Evolutionary conservation across 371 early-diverging fungal species (phyloP), one percentile per base, ranked within the genome.

Genomic region (Mortierella sp.): DNA sequence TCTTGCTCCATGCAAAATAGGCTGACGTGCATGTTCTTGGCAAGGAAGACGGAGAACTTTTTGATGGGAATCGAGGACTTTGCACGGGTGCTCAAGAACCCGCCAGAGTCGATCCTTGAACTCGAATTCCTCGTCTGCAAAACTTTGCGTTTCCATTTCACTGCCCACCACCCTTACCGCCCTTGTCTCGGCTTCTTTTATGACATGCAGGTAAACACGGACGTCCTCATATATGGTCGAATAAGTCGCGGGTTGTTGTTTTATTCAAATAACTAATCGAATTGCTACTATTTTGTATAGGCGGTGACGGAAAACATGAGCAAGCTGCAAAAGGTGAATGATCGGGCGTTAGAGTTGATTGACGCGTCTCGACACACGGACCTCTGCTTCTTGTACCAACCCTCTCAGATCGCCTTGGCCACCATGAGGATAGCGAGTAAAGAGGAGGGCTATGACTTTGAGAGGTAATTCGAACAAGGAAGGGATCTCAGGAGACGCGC

Each of bases 401-500:
- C 97, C 11, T 89, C 96, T 1, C 97, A 97, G 86, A 91, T 97
- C 29, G 97, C 96, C 4, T 66, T 96, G 65, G 96, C 94, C 9
- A 94, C 94, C 37, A 88, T 94, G 76, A 80, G 90, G 71, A 80
- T 93, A 41, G 95, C 96, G 8, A 89, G 93, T 24, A 85, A 84
- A 65, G 89, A 89, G 43, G 88, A 92, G 66, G 90, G 89, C 31
- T 78, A 86, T 37, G 90, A 90, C 47, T 70, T 89, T 52, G 81
- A 85, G 48, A 79, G 73, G 86, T 88, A 84, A 64, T 58, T 19
- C 45, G 0, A 29, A 7, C 29, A 31, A 1, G 5, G 4, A 14
- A 7, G 4, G 2, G 7, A 11, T 34, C 29, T 24, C 61, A 24
- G 8, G 34, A n/a, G 50, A 31, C 16, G n/a, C 50, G 64, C 29